A percentile compares a stretch with the other conserved stretches of the same genome.
Evolutionary conservation across 192 early-diverging fungal species (phyloP).

Genomic region (Geranomyces variabilis): DNA sequence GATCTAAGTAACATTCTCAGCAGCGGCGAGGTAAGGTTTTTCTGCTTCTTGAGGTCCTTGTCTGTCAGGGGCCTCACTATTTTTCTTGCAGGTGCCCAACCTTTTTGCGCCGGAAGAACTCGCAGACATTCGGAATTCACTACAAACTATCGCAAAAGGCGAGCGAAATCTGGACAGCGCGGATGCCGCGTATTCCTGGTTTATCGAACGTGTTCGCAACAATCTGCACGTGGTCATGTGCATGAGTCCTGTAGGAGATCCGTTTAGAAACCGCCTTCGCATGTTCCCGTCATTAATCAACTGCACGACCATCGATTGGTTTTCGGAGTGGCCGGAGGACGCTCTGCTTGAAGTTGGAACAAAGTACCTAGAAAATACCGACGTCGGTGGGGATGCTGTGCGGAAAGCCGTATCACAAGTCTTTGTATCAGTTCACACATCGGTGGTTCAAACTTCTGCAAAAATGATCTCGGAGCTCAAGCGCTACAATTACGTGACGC

Average conservation of each 20-base stretch:
- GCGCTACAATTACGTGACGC: conserved; percentile 63
- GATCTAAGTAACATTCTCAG: conserved; percentile 63
- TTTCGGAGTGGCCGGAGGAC: conserved; percentile 66
- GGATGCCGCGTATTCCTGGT: conserved; percentile 48
- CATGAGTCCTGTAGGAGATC: conserved; percentile 64
- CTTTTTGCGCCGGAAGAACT: conserved; percentile 57
- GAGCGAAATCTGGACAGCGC: conserved; percentile 35
- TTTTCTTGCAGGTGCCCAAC: conserved; percentile 51
- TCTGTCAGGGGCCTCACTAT: neutral
- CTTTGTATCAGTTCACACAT: conserved; percentile 60
- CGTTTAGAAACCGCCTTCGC: conserved; percentile 58
- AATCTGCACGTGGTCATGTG: conserved; percentile 62
- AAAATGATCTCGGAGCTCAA: conserved; percentile 58
- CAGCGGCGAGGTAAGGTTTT: conserved; percentile 56
- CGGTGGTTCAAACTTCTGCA: conserved; percentile 57
- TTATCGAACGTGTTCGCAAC: conserved; percentile 58
- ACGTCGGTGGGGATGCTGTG: conserved; percentile 51
- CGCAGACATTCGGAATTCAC: conserved; percentile 48
- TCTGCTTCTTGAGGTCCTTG: conserved; percentile 1
- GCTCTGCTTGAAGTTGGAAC: conserved; percentile 57
- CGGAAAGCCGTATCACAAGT: conserved; percentile 55
- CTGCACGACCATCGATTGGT: conserved; percentile 65
- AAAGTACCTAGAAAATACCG: conserved; percentile 55
- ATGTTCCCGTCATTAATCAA: conserved; percentile 65
- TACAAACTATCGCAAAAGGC: conserved; percentile 42